phyloP scores from a whole-genome alignment of 1,284 basidiomycete genomes.

The Ganoderma lingzhi region DNA sequence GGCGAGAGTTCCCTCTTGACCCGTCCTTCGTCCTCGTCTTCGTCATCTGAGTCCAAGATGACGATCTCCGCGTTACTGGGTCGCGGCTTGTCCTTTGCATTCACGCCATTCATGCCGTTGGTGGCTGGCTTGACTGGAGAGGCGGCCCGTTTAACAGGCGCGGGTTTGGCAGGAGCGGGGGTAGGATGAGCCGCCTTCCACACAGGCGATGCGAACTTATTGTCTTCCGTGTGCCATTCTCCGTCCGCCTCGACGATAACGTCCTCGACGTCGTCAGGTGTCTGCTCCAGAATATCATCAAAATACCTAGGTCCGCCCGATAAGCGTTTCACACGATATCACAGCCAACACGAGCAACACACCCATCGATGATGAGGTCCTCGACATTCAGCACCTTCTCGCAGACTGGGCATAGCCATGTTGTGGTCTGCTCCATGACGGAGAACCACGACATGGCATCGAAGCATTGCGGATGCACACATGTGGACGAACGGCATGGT shows the following conservation, averaged over 20 bases:
- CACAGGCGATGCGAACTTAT: constrained; percentile 77
- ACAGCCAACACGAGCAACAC: constrained; percentile 17
- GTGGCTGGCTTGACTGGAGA: constrained; percentile 34
- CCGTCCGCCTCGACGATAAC: constrained; percentile 95
- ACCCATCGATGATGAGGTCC: constrained; percentile 94
- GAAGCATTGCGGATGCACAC: constrained; percentile 95
- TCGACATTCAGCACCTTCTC: constrained; percentile 81
- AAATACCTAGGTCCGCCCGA: constrained; percentile 67
- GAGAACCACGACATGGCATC: constrained; percentile 95
- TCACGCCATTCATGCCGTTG: constrained; percentile 26
- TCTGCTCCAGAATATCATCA: constrained; percentile 80
- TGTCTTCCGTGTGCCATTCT: constrained; percentile 93
- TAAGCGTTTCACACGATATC: constrained; percentile 8
- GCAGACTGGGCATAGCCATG: constrained; percentile 97
- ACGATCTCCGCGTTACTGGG: constrained; percentile 72
- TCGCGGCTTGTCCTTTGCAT: constrained; percentile 51
- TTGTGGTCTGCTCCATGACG: constrained; percentile 96
- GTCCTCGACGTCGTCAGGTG: constrained; percentile 86
- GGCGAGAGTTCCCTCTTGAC: constrained; percentile 79
- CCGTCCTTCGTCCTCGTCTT: constrained; percentile 76
- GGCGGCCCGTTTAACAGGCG: constrained; percentile 37
- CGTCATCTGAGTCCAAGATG: constrained; percentile 77
- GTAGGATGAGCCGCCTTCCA: constrained; percentile 70
- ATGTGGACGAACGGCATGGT: constrained; percentile 87
- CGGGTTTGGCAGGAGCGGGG: constrained; percentile 43